phyloP scores from a whole-genome alignment of 129 eudicot species.

The carrot (Daucus carota) region DH1_v3.0 NC_030384.2:33891001-33891500 shows the following conservation, averaged over 20 bases:
- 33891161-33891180: slow-evolving; percentile 73
- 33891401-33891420: slow-evolving; percentile 67
- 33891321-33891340: slow-evolving; percentile 71
- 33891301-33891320: slow-evolving; percentile 21
- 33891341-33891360: slow-evolving; percentile 90
- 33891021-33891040: slow-evolving; percentile 93
- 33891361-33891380: slow-evolving; percentile 72
- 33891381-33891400: slow-evolving; percentile 81
- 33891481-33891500: background rate
- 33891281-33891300: background rate
- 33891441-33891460: background rate
- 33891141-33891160: slow-evolving; percentile 40
- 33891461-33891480: background rate
- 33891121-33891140: slow-evolving; percentile 77
- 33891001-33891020: slow-evolving; percentile 59
- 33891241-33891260: background rate
- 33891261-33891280: background rate
- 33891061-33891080: background rate
- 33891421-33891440: slow-evolving; percentile 29
- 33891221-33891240: slow-evolving; percentile 15
- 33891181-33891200: slow-evolving; percentile 57
- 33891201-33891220: slow-evolving; percentile 89
- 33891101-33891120: slow-evolving; percentile 44
- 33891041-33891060: slow-evolving; percentile 6
- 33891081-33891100: background rate